Base-by-base conservation (phyloP, 352 stramenopile species). In the Detonula confervacea region DNA sequence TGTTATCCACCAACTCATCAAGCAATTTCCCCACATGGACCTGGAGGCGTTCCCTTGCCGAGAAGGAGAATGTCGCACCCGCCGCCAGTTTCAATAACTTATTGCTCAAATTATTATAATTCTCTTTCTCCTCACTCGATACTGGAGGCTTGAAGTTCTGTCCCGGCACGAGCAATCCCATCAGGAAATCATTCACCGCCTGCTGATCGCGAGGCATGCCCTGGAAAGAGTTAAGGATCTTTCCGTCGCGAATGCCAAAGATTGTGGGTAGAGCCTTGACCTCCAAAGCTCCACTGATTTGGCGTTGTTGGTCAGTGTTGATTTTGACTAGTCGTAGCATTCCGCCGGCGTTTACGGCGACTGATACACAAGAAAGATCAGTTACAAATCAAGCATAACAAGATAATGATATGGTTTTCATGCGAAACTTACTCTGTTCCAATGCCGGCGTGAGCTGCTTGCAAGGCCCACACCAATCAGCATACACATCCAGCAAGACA, bases 401-500 rank as follows among this genome's bases (percentile, higher is more conserved):
- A n/a, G n/a, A n/a, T n/a, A n/a, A n/a, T n/a, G n/a, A n/a, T n/a
- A n/a, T n/a, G n/a, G n/a, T n/a, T n/a, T n/a, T n/a, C n/a, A n/a
- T n/a, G n/a, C n/a, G n/a, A n/a, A n/a, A n/a, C n/a, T n/a, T n/a
- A n/a, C n/a, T n/a, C n/a, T 93, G 80, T 83, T 93, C 87, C 7
- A 94, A 66, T 4, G 79, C 85, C 30, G 90, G 90, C 18, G 80
- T 87, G 0, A 94, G 57, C 47, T 86, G 85, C 70, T 94, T 91
- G 63, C 89, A 93, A 1, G 87, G 87, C 11, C 83, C 79, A 64
- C 84, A 93, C 87, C 87, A 92, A 69, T 92, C 87, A 1, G 87
- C 87, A 57, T 94, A 94, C 14, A 92, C 68, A 63, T 94, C 89
- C 0, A 94, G 65, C 30, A 94, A 74, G 14, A 94, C 89, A 1